These are phyloP conservation scores for Arthrobotrys pseudoclavata DNA, from an alignment of 2,329 filamentous ascomycete genomes.

Conservation along the genomic window DNA sequence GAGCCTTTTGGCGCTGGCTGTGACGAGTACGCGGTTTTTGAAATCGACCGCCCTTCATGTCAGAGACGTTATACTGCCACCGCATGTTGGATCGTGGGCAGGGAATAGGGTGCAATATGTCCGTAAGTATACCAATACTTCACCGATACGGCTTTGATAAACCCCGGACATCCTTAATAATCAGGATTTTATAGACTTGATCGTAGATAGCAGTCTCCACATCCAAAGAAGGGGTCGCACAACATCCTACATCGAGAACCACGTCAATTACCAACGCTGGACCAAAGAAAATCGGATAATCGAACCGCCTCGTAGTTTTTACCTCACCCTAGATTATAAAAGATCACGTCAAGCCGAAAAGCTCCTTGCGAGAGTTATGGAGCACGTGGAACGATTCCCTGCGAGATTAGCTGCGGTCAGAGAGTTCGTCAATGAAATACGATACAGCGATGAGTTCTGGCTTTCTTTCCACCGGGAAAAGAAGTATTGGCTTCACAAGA, in stretches of 20 bases:
- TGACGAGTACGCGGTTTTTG: neutral
- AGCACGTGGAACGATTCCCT: neutral
- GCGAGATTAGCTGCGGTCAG: neutral
- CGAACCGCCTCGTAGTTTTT: neutral
- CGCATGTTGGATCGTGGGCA: constrained; percentile 39
- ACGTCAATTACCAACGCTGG: neutral
- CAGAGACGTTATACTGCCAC: constrained; percentile 22
- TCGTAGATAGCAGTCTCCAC: neutral
- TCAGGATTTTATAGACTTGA: neutral
- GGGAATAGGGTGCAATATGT: constrained; percentile 21
- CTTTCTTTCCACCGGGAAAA: constrained; percentile 12
- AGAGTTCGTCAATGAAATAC: neutral
- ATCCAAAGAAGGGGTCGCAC: neutral
- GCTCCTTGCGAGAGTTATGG: neutral
- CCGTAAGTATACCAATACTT: constrained; percentile 22
- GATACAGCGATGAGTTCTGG: constrained; percentile 25
- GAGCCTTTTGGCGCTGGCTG: constrained; percentile 23
- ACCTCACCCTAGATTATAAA: neutral
- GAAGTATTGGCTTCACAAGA: constrained; percentile 34
- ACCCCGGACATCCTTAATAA: neutral
- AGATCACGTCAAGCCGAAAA: neutral
- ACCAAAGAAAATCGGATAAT: neutral
- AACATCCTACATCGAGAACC: neutral
- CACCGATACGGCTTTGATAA: neutral
- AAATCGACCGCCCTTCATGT: neutral